Conservation (phyloP, 208 protist genomes). For the Porcisia deanei region DNA sequence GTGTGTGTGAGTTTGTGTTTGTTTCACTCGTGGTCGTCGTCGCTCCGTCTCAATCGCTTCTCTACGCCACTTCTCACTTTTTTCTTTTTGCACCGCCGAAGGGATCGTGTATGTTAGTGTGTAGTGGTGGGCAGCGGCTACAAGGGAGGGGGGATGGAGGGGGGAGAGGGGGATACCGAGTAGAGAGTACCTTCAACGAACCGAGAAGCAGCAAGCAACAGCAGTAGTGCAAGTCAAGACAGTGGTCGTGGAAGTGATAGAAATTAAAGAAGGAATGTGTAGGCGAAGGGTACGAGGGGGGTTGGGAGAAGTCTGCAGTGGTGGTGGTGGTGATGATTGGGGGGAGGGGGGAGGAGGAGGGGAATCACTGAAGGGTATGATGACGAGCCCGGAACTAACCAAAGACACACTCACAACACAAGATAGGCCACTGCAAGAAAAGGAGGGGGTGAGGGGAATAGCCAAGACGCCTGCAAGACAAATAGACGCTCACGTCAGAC, state of each 20-base stretch:
- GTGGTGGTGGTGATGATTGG: too few relatives aligned
- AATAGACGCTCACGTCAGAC: not conserved
- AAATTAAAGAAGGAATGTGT: not conserved
- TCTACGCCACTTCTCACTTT: too few relatives aligned
- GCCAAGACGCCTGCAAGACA: not conserved
- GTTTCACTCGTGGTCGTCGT: not conserved
- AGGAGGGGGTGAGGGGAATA: not conserved
- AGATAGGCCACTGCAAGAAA: not conserved
- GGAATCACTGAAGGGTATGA: too few relatives aligned
- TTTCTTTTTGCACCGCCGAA: not conserved
- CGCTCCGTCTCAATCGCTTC: not conserved
- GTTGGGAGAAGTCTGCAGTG: too few relatives aligned
- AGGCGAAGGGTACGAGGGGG: not conserved
- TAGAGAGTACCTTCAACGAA: not conserved
- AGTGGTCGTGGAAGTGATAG: not conserved
- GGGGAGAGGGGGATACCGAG: not conserved
- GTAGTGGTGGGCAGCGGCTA: not conserved
- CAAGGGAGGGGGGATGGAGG: not conserved
- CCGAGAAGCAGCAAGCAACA: not conserved
- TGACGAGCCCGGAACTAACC: too few relatives aligned
- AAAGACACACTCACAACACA: too few relatives aligned
- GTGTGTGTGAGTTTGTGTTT: not conserved
- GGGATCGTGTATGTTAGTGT: too few relatives aligned
- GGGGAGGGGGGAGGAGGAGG: too few relatives aligned
- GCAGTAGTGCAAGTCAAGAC: not conserved